Percentiles rank a stretch among this genome's conserved stretches.
phyloP scores from a whole-genome alignment of 2,329 filamentous ascomycete species.

The Neofusicoccum umdonicola region DNA sequence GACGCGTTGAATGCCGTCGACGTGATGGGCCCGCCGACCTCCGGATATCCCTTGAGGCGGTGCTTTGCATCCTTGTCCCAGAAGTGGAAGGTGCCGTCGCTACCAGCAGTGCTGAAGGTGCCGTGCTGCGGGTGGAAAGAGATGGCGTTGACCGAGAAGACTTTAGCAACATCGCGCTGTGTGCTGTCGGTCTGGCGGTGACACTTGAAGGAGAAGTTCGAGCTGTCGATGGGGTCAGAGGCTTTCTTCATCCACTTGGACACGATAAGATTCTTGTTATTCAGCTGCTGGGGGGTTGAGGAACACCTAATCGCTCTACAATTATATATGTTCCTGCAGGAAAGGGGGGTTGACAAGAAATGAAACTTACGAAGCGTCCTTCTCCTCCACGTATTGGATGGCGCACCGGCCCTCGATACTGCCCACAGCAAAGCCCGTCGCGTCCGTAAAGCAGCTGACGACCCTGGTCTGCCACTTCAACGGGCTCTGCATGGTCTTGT shows the following conservation, averaged over 20 bases:
- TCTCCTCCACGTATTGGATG: constrained; percentile 97
- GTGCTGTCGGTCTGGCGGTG: constrained; percentile 75
- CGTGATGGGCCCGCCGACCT: constrained; percentile 73
- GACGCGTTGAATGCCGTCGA: constrained; percentile 87
- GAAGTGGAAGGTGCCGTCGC: constrained; percentile 95
- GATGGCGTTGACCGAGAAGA: constrained; percentile 95
- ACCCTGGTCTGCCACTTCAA: constrained; percentile 98
- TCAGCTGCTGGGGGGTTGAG: neutral
- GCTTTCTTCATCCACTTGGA: neutral
- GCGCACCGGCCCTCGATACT: constrained; percentile 96
- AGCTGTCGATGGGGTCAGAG: constrained; percentile 35
- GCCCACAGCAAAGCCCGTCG: constrained; percentile 87
- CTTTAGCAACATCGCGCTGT: constrained; percentile 70
- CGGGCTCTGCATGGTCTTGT: constrained; percentile 94
- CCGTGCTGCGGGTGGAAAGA: constrained; percentile 95
- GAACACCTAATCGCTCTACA: constrained; percentile 13
- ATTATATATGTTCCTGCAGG: neutral
- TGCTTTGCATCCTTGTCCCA: constrained; percentile 69
- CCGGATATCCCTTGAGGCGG: constrained; percentile 62
- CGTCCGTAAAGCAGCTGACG: constrained; percentile 91
- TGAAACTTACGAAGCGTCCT: constrained; percentile 63
- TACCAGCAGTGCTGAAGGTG: constrained; percentile 96
- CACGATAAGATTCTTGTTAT: neutral
- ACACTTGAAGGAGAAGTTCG: constrained; percentile 99
- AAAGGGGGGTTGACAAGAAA: neutral